Evolutionary conservation across 768 basidiomycete species (phyloP).

Genomic region (Lactarius akahatsu): DNA sequence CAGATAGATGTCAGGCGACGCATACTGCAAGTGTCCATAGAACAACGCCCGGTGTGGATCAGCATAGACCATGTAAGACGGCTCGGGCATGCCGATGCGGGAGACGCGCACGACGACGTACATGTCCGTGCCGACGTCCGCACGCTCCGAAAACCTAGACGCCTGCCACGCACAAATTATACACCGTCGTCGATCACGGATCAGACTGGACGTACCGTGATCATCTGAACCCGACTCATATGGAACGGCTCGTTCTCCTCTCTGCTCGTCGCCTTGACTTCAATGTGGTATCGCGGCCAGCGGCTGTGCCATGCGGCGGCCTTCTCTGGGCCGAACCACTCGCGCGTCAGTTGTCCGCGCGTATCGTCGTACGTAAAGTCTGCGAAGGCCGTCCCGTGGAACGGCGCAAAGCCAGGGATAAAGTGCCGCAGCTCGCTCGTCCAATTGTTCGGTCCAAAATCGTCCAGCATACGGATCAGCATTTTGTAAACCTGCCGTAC

Average conservation of each 20-base stretch:
- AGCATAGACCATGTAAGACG: not conserved
- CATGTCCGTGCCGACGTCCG: slow-evolving; percentile 1
- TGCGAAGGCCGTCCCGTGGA: slow-evolving; percentile 23
- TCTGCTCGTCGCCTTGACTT: slow-evolving; percentile 34
- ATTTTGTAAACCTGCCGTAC: slow-evolving; percentile 25
- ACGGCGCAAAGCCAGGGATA: slow-evolving; percentile 28
- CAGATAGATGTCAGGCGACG: slow-evolving; percentile 2
- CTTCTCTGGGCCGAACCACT: slow-evolving; percentile 26
- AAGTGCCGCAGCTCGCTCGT: slow-evolving; percentile 32
- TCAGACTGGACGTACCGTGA: slow-evolving; percentile 26
- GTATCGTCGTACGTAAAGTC: slow-evolving; percentile 34
- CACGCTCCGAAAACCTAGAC: not conserved
- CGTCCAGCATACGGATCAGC: slow-evolving; percentile 21
- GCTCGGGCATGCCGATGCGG: slow-evolving; percentile 9
- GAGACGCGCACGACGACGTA: slow-evolving; percentile 21
- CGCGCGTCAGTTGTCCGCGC: slow-evolving; percentile 30
- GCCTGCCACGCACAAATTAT: slow-evolving; percentile 2
- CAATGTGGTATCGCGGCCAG: slow-evolving; percentile 35
- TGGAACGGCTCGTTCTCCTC: slow-evolving; percentile 30
- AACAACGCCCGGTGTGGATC: slow-evolving; percentile 20
- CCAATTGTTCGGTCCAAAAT: slow-evolving; percentile 33
- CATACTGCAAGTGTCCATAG: slow-evolving; percentile 8
- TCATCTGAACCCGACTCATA: slow-evolving; percentile 31
- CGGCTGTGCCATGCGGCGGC: slow-evolving; percentile 25
- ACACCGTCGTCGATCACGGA: not conserved